A percentile compares a stretch with the other conserved stretches of the same genome.
These are phyloP conservation scores for Amanita thiersii DNA, from an alignment of 768 basidiomycete genomes.

Conservation along the genomic window DNA sequence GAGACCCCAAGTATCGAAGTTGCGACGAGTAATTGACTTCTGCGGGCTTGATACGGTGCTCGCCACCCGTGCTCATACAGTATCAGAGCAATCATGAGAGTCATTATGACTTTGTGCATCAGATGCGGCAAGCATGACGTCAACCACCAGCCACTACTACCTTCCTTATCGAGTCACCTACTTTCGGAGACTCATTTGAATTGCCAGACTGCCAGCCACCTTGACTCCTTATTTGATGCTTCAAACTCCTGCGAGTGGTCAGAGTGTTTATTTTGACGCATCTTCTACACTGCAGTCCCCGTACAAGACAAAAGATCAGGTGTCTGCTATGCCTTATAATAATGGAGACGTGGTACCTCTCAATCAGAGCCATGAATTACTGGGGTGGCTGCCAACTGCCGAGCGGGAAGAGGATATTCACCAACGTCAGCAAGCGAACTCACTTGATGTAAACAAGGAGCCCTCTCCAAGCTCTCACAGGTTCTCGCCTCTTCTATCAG, in stretches of 20 bases:
- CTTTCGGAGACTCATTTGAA: not conserved
- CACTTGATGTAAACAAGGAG: not conserved
- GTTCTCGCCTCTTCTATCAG: not conserved
- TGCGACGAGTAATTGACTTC: too few relatives aligned
- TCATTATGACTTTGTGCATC: too few relatives aligned
- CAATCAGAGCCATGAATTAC: not conserved
- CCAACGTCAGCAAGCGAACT: too few relatives aligned
- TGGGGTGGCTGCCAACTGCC: conserved; percentile 2
- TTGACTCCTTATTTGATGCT: not conserved
- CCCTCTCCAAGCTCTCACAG: not conserved
- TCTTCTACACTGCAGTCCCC: not conserved
- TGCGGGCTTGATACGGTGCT: too few relatives aligned
- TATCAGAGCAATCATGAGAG: too few relatives aligned
- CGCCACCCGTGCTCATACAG: too few relatives aligned
- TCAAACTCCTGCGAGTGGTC: conserved; percentile 1
- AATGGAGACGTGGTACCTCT: not conserved
- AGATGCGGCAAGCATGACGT: not conserved
- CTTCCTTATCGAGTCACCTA: too few relatives aligned
- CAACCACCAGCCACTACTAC: too few relatives aligned
- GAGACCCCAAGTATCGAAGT: too few relatives aligned
- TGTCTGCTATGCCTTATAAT: too few relatives aligned
- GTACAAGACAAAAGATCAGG: too few relatives aligned
- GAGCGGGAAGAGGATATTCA: too few relatives aligned
- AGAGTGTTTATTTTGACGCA: conserved; percentile 5
- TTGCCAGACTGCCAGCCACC: not conserved